Evolutionary conservation across 345 rosid species (phyloP), one percentile per base, ranked within the genome.

Genomic region (Hibiscus trionum): DNA sequence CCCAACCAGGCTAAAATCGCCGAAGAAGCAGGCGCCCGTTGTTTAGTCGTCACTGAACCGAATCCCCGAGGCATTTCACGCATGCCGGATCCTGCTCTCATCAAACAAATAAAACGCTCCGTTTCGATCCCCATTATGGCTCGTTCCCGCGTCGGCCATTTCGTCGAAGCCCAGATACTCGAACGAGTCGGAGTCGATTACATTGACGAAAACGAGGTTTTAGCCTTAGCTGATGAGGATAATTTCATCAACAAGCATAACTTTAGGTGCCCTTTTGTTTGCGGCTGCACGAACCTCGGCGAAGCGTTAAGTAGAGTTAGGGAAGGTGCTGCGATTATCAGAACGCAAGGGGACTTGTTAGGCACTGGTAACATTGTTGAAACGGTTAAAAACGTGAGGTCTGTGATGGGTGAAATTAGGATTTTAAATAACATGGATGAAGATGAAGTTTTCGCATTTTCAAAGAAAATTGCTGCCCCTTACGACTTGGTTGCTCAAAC

Each of bases 141-240:
- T 10, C 86, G 80, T 4, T 86, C 85, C 26, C 86, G 87, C 11
- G 83, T 81, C 27, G 87, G 94, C 52, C 94, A 89, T 78, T 84
- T 85, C 72, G 90, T 89, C 6, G 95, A 89, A 57, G 90, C 91
- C 46, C 88, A 88, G 87, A 83, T 88, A 57, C 76, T 91, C 68
- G 94, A 87, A 62, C 81, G 82, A 17, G 65, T 80, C 49, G 86
- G 80, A 3, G 81, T 87, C 7, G 88, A 86, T 72, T 84, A 84
- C 73, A 76, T 84, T 0, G 96, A 91, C 74, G 97, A 89, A 72
- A 83, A 86, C 68, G 93, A 90, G 73, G 56, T 80, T 19, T 77
- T 84, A 57, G 77, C 85, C 5, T 6, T 84, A 2, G 89, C 88
- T 0, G 90, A 87, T 58, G 87, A 84, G 14, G 82, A 80, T 59